A percentile compares a stretch with the other conserved stretches of the same genome.
phyloP scores from a whole-genome alignment of 108 stramenopile species.

The Nitzschia putrida region DNA sequence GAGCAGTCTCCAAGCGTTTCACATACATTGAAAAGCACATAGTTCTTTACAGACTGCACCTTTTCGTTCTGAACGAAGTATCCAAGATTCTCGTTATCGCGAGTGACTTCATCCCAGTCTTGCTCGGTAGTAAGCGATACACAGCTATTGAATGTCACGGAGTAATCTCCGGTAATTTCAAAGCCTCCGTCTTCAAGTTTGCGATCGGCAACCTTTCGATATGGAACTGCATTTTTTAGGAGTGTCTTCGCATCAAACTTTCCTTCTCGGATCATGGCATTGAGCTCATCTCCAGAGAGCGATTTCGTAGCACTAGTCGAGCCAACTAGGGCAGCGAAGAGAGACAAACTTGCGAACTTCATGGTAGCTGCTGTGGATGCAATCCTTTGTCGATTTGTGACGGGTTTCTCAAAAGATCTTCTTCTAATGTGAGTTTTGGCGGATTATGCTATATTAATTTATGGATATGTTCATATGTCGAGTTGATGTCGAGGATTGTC shows the following conservation, averaged over 20 bases:
- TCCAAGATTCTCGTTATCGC: conserved; percentile 12
- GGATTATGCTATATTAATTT: too few relatives aligned
- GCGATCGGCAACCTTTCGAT: not conserved
- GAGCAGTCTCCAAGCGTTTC: conserved; percentile 39
- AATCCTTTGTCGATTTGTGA: too few relatives aligned
- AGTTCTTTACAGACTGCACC: conserved; percentile 47
- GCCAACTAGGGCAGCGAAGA: conserved; percentile 23
- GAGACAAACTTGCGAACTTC: conserved; percentile 40
- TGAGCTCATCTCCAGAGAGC: conserved; percentile 4
- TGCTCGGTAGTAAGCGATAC: conserved; percentile 28
- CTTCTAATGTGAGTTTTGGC: too few relatives aligned
- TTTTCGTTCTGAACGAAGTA: conserved; percentile 28
- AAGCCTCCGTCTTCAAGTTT: conserved; percentile 2
- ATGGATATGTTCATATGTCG: too few relatives aligned
- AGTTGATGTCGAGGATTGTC: too few relatives aligned
- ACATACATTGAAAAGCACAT: conserved; percentile 61
- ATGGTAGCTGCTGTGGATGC: conserved; percentile 17
- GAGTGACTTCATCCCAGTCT: conserved; percentile 19
- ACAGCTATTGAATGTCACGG: conserved; percentile 30
- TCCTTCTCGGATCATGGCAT: conserved; percentile 11
- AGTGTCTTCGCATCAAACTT: conserved; percentile 7
- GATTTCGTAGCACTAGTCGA: conserved; percentile 5
- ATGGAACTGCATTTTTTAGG: conserved; percentile 9
- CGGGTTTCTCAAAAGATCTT: too few relatives aligned
- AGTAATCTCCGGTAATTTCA: conserved; percentile 26